Conservation (phyloP, 2,329 filamentous ascomycete species). For the Ceratocystis destructans region DNA sequence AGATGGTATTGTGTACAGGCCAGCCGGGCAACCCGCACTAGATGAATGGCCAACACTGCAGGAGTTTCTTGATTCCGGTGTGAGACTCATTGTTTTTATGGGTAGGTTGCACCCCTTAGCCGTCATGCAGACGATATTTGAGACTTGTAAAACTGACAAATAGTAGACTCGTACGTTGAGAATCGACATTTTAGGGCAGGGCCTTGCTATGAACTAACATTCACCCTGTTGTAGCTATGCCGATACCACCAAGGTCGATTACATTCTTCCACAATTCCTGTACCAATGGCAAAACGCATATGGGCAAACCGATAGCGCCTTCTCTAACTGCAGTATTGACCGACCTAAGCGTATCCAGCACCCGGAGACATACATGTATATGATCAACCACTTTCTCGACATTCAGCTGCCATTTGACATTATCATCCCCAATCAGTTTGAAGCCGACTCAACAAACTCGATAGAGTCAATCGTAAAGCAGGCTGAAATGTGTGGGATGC, state of each 20-base stretch:
- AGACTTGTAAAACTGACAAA: not conserved
- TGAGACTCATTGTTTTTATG: slow-evolving; percentile 57
- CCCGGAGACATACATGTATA: slow-evolving; percentile 28
- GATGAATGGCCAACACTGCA: slow-evolving; percentile 57
- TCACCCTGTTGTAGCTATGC: slow-evolving; percentile 27
- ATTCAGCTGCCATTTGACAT: slow-evolving; percentile 24
- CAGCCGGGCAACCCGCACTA: slow-evolving; percentile 28
- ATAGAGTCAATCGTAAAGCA: slow-evolving; percentile 22
- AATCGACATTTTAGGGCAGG: not conserved
- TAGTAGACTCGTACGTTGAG: slow-evolving; percentile 9
- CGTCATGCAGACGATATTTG: not conserved
- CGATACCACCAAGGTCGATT: slow-evolving; percentile 39
- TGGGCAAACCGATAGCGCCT: slow-evolving; percentile 44
- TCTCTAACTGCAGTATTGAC: slow-evolving; percentile 52
- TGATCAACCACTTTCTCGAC: slow-evolving; percentile 32
- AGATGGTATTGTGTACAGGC: slow-evolving; percentile 42
- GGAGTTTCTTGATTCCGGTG: slow-evolving; percentile 46
- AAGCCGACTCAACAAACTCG: slow-evolving; percentile 19
- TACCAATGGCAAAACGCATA: slow-evolving; percentile 63
- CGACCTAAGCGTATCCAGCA: slow-evolving; percentile 37
- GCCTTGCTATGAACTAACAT: not conserved
- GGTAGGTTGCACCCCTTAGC: slow-evolving; percentile 29
- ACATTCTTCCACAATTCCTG: slow-evolving; percentile 49
- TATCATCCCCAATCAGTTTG: slow-evolving; percentile 21
- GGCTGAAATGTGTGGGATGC: slow-evolving; percentile 23